Percentiles rank a stretch among this genome's conserved stretches.
These are phyloP conservation scores for Ocimum tenuiflorum DNA, from an alignment of 257 asterid genomes.

Conservation along the genomic window DNA sequence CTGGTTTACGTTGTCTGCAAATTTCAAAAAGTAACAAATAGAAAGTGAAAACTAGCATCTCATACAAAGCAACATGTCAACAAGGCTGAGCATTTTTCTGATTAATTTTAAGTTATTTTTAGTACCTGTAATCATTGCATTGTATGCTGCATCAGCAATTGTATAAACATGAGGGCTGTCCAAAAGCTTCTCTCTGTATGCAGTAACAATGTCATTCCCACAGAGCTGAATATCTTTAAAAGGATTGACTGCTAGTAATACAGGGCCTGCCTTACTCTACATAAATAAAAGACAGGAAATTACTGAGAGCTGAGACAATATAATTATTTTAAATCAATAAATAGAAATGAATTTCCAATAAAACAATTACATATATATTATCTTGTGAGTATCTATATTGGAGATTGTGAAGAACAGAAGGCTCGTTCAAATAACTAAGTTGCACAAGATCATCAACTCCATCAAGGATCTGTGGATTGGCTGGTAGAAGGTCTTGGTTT, in stretches of 20 bases:
- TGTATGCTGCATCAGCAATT: conserved; percentile 68
- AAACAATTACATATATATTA: conserved; percentile 59
- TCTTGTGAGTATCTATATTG: conserved; percentile 59
- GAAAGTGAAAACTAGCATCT: conserved; percentile 15
- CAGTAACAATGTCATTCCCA: conserved; percentile 60
- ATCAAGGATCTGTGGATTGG: conserved; percentile 89
- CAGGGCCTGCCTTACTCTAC: conserved; percentile 94
- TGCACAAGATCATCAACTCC: conserved; percentile 82
- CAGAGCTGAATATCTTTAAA: conserved; percentile 62
- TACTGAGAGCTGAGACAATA: conserved; percentile 10
- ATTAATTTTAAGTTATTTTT: conserved; percentile 15
- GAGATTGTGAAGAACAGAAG: conserved; percentile 92
- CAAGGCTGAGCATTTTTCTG: conserved; percentile 12
- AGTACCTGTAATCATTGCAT: conserved; percentile 76
- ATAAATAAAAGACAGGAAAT: conserved; percentile 26
- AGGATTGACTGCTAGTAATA: conserved; percentile 78
- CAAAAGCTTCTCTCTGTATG: conserved; percentile 62
- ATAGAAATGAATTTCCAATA: not conserved
- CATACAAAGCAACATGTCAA: conserved; percentile 6
- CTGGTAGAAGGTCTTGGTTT: conserved; percentile 63
- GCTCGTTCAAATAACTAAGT: conserved; percentile 84
- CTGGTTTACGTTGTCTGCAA: conserved; percentile 71
- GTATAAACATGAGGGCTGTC: conserved; percentile 89
- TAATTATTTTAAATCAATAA: not conserved
- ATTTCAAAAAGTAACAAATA: conserved; percentile 18